Conservation (phyloP, 768 basidiomycete genomes). For the Collybia sp. region DNA sequence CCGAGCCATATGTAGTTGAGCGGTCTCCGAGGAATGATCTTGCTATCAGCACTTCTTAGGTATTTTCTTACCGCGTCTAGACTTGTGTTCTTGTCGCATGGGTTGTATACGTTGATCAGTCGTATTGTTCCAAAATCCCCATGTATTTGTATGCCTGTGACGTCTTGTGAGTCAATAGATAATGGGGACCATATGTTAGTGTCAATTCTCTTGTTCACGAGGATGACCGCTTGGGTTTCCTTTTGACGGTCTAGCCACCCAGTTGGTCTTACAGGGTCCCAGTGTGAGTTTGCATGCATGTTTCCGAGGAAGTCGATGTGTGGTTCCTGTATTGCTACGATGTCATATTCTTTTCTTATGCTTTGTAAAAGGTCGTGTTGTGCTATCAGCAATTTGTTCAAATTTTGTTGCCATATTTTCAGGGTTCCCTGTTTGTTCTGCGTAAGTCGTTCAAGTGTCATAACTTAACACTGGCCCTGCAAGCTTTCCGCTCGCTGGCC, state of each 20-base stretch:
- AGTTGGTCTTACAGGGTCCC: not conserved
- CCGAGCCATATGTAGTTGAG: conserved; percentile 19
- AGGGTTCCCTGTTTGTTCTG: not conserved
- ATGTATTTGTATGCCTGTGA: conserved; percentile 20
- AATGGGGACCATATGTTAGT: conserved; percentile 12
- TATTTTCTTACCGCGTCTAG: conserved; percentile 1
- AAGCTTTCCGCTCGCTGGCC: too few relatives aligned
- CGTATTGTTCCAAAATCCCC: conserved; percentile 9
- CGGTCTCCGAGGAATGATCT: not conserved
- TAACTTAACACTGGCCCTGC: not conserved
- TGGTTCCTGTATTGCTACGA: conserved; percentile 22
- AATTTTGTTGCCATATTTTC: conserved; percentile 15
- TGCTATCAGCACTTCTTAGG: not conserved
- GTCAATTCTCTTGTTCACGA: conserved; percentile 1
- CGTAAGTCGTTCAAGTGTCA: not conserved
- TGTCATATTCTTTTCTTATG: conserved; percentile 2
- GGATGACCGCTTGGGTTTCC: conserved; percentile 2
- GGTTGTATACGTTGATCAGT: conserved; percentile 28
- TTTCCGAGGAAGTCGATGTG: conserved; percentile 11
- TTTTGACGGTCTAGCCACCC: not conserved
- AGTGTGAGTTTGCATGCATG: conserved; percentile 4
- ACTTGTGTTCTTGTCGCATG: conserved; percentile 12
- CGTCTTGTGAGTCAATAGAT: conserved; percentile 1
- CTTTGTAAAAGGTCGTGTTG: conserved; percentile 10
- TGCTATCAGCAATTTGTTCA: conserved; percentile 14